Evolutionary conservation across 495 filamentous ascomycete genomes (phyloP).

Genomic region (Corynascus novoguineensis): DNA sequence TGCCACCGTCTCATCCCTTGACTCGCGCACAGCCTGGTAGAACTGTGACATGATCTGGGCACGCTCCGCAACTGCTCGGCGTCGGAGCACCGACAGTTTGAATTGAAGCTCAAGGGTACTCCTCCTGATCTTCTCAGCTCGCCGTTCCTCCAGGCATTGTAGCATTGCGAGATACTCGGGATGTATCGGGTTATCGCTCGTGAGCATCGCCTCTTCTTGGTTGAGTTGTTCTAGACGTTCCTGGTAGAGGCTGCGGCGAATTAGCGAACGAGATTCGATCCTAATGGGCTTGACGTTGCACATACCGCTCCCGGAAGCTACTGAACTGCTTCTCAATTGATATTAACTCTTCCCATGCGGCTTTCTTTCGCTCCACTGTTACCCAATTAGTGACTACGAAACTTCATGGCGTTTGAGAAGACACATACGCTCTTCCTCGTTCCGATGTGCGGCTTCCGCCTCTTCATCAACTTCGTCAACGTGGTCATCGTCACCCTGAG

Average conservation of each 20-base stretch:
- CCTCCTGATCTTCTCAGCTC: slow-evolving; percentile 70
- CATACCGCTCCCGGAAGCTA: slow-evolving; percentile 79
- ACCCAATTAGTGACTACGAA: slow-evolving; percentile 35
- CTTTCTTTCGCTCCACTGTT: slow-evolving; percentile 70
- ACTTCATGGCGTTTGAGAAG: no score
- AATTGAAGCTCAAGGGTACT: slow-evolving; percentile 67
- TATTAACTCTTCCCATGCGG: slow-evolving; percentile 71
- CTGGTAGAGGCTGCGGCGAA: slow-evolving; percentile 63
- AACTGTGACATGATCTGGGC: slow-evolving; percentile 80
- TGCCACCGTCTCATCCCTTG: slow-evolving; percentile 73
- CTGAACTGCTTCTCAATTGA: slow-evolving; percentile 80
- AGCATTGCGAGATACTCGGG: slow-evolving; percentile 83
- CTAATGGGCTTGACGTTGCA: not conserved
- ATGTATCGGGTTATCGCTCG: slow-evolving; percentile 70
- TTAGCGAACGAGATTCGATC: slow-evolving; percentile 12
- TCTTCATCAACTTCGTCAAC: slow-evolving; percentile 49
- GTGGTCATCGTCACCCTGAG: slow-evolving; percentile 43
- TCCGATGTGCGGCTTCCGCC: slow-evolving; percentile 49
- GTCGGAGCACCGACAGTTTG: slow-evolving; percentile 63
- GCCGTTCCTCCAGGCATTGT: slow-evolving; percentile 71
- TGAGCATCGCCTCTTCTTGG: slow-evolving; percentile 77
- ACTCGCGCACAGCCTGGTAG: slow-evolving; percentile 74
- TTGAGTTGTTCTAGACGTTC: slow-evolving; percentile 77
- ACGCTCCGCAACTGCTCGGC: slow-evolving; percentile 69
- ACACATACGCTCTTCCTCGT: slow-evolving; percentile 74